These are phyloP conservation scores for Biscogniauxia sp. DNA, from an alignment of 2,329 filamentous ascomycete species.

Conservation along the genomic window DNA sequence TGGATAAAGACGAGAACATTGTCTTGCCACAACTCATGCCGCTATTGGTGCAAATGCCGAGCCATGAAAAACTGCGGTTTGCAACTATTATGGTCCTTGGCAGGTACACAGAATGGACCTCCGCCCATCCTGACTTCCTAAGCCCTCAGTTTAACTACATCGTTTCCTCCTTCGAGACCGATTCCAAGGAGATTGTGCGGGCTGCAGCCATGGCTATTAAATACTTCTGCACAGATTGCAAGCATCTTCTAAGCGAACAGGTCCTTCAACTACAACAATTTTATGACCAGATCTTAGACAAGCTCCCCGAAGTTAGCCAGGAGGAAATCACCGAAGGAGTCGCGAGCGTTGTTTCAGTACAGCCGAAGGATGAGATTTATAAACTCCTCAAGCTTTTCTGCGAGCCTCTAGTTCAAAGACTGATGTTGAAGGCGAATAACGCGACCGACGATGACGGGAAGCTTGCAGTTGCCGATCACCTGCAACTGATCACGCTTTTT, in stretches of 20 bases:
- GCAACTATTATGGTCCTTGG: conserved; percentile 97
- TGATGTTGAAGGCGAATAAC: conserved; percentile 84
- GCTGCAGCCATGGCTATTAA: conserved; percentile 93
- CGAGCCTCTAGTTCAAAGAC: conserved; percentile 79
- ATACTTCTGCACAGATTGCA: conserved; percentile 96
- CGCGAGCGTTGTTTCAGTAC: conserved; percentile 83
- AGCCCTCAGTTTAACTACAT: conserved; percentile 95
- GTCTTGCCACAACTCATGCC: conserved; percentile 92
- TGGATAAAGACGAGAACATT: conserved; percentile 80
- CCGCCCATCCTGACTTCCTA: conserved; percentile 87
- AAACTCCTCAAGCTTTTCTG: conserved; percentile 87
- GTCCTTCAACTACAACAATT: conserved; percentile 86
- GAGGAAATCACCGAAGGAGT: conserved; percentile 97
- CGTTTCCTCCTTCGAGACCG: conserved; percentile 84
- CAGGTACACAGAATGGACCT: conserved; percentile 96
- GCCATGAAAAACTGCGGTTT: conserved; percentile 97
- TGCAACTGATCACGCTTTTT: conserved; percentile 90
- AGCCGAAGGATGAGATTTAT: conserved; percentile 78
- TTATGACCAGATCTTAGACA: conserved; percentile 86
- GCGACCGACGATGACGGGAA: conserved; percentile 82
- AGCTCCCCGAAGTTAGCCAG: conserved; percentile 80
- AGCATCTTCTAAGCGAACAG: conserved; percentile 77
- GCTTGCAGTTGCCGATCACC: conserved; percentile 83
- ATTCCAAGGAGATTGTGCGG: conserved; percentile 85
- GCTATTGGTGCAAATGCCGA: conserved; percentile 87